Percentiles rank a stretch among this genome's conserved stretches.
Conservation (phyloP, 768 basidiomycete genomes). For the Russula sp. region DNA sequence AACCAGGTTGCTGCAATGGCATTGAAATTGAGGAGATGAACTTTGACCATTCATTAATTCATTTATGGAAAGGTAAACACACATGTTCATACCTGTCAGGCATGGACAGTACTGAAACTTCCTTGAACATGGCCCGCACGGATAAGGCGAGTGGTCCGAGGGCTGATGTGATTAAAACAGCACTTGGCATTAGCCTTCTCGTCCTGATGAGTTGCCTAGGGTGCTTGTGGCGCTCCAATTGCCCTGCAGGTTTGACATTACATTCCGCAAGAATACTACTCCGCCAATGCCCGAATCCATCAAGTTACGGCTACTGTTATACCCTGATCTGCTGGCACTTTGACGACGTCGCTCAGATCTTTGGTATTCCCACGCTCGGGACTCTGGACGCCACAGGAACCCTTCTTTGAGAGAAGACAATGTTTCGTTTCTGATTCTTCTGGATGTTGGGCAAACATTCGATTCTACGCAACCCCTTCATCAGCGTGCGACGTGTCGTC, state of each 20-base stretch:
- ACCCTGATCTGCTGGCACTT: background rate
- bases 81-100: background rate
- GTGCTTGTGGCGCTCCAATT: background rate
- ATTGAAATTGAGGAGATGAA: background rate
- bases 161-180: background rate
- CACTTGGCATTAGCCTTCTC: background rate
- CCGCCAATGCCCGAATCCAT: background rate
- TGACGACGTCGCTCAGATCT: background rate
- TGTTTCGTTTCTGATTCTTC: background rate
- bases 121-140: background rate
- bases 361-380: background rate
- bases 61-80: background rate
- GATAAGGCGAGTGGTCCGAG: background rate
- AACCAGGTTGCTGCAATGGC: background rate
- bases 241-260: background rate
- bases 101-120: background rate
- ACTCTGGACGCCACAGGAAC: background rate
- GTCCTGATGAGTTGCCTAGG: too few species aligned
- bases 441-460: background rate
- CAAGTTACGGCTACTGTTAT: background rate
- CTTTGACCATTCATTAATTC: background rate
- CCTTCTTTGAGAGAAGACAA: background rate
- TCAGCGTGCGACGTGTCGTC: background rate
- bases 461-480: background rate
- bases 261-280: background rate